Base-by-base conservation (phyloP, 345 rosid species). In the Jatropha curcas region DNA sequence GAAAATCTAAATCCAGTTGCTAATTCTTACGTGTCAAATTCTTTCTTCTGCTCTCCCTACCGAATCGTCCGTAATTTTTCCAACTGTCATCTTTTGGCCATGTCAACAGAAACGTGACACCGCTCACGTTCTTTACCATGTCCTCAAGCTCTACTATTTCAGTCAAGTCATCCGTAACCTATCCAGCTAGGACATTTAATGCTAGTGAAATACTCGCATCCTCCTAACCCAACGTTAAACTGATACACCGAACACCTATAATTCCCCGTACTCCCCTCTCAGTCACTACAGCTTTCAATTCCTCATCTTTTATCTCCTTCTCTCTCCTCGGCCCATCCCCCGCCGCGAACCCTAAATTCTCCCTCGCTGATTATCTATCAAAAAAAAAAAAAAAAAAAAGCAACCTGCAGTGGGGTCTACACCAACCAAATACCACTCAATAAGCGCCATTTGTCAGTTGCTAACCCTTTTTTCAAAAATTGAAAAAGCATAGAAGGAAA, bases 341-440 rank as follows among this genome's bases (percentile, higher is more conserved):
- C n/a, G 74, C 74, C 78, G 78, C 59, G 55, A 79, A 61, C 79
- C 79, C 79, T 71, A 79, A 66, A 2, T n/a, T 27, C 20, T 1
- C 60, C 86, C 59, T 55, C 82, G 17, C 77, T 89, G 34, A 60
- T 73, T 11, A 75, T 81, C 37, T n/a, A n/a, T n/a, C n/a, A n/a
- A n/a, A n/a, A n/a, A n/a, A n/a, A n/a, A n/a, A n/a, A n/a, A n/a
- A n/a, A n/a, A n/a, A n/a, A n/a, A n/a, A n/a, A n/a, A n/a, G n/a
- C n/a, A n/a, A n/a, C n/a, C n/a, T n/a, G n/a, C n/a, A n/a, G n/a
- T n/a, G n/a, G n/a, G n/a, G n/a, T n/a, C n/a, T n/a, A n/a, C n/a
- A n/a, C n/a, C n/a, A n/a, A n/a, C n/a, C n/a, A n/a, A n/a, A n/a
- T n/a, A n/a, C n/a, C 34, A 7, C 9, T 12, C 7, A 35, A 67